Evolutionary conservation across 2,329 filamentous ascomycete species (phyloP).

Genomic region (Pseudogymnoascus sp.): DNA sequence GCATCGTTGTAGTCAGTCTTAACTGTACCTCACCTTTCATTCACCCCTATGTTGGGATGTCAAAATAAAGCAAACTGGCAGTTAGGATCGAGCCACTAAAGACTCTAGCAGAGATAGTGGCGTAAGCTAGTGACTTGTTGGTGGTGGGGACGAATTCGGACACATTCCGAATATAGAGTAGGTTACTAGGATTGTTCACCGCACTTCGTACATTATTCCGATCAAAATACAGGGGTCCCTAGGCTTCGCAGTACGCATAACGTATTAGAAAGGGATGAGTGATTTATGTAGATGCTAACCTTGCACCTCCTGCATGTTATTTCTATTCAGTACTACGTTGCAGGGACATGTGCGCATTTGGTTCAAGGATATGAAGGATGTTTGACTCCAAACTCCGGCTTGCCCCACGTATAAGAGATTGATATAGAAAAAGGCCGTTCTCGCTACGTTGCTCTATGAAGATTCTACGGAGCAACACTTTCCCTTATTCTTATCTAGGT

Average conservation of each 20-base stretch:
- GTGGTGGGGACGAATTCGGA: neutral
- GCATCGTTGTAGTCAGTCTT: neutral
- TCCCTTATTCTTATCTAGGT: neutral
- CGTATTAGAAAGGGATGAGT: neutral
- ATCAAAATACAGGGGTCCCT: neutral
- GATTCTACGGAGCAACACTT: neutral
- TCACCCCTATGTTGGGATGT: neutral
- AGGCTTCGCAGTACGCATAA: neutral
- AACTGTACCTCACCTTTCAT: neutral
- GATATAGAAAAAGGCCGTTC: neutral
- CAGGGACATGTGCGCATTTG: neutral
- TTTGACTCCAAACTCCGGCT: neutral
- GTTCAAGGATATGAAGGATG: neutral
- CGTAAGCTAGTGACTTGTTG: neutral
- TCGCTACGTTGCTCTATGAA: neutral
- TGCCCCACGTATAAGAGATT: neutral
- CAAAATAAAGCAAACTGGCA: neutral
- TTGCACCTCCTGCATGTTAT: neutral
- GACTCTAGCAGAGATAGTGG: neutral
- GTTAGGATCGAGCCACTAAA: neutral
- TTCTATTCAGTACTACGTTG: neutral
- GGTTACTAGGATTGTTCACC: neutral
- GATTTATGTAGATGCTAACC: neutral
- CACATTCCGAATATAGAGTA: neutral
- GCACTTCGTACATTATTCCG: neutral